These are phyloP conservation scores for Trichoderma oligosporum DNA, from an alignment of 2,329 filamentous ascomycete genomes.

Conservation along the genomic window DNA sequence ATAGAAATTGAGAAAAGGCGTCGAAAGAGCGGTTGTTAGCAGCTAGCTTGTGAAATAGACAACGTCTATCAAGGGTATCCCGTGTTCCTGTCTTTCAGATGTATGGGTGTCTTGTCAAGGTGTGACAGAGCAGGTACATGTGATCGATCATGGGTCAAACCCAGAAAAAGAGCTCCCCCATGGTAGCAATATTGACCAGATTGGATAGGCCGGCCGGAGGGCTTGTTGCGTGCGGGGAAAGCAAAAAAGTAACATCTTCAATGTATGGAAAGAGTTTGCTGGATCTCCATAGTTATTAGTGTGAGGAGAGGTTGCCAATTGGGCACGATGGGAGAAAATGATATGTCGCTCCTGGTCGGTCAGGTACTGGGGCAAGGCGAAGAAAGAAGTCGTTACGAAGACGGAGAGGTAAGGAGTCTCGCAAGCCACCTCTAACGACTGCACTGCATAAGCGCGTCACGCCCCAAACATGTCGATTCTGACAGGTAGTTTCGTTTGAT, in stretches of 20 bases:
- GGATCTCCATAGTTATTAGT: conserved; percentile 13
- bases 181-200: neutral
- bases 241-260: conserved; percentile 3
- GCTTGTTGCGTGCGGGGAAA: conserved; percentile 15
- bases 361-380: conserved; percentile 9
- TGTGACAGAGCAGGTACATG: conserved; percentile 6
- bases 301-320: conserved; percentile 1
- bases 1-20: neutral
- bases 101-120: conserved; percentile 1
- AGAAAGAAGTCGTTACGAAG: neutral
- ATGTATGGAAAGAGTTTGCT: conserved; percentile 6
- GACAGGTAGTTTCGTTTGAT: conserved; percentile 5
- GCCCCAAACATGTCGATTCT: neutral
- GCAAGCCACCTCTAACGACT: neutral
- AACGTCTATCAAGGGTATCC: conserved; percentile 6
- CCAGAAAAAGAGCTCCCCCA: conserved; percentile 1
- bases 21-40: neutral
- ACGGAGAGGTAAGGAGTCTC: conserved; percentile 4
- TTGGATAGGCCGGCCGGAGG: neutral
- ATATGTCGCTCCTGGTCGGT: conserved; percentile 12
- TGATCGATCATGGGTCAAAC: conserved; percentile 9
- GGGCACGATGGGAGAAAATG: conserved; percentile 1
- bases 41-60: conserved; percentile 1
- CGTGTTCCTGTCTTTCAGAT: neutral
- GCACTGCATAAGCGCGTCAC: conserved; percentile 12